Evolutionary conservation across 2,329 filamentous ascomycete species (phyloP).

Genomic region (Aspergillus puulaauensis): DNA sequence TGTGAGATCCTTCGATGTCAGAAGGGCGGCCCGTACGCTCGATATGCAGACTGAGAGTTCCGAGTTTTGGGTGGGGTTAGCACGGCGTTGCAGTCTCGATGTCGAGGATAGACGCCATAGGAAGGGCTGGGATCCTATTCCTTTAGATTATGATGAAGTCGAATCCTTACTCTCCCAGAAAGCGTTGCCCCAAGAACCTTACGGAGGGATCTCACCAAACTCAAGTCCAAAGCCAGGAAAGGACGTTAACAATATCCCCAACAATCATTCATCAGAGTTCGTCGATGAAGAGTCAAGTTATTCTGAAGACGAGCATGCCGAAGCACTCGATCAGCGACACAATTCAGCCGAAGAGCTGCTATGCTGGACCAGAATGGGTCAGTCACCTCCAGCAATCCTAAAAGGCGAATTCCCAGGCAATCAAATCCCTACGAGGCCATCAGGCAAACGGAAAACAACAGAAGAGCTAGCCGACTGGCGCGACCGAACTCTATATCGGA

Average conservation of each 20-base stretch:
- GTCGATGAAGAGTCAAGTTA: slow-evolving; percentile 21
- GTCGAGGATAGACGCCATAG: slow-evolving; percentile 45
- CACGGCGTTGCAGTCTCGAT: slow-evolving; percentile 53
- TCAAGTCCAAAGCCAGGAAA: background rate
- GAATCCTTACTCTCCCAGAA: slow-evolving; percentile 38
- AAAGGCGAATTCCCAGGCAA: slow-evolving; percentile 23
- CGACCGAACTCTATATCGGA: slow-evolving; percentile 44
- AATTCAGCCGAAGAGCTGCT: slow-evolving; percentile 46
- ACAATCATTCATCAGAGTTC: background rate
- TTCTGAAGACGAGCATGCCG: slow-evolving; percentile 45
- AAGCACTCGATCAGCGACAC: slow-evolving; percentile 48
- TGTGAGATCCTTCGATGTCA: slow-evolving; percentile 52
- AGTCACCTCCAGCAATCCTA: slow-evolving; percentile 19
- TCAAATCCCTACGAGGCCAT: slow-evolving; percentile 19
- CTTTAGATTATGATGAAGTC: slow-evolving; percentile 43
- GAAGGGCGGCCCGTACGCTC: slow-evolving; percentile 55
- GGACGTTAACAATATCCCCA: background rate
- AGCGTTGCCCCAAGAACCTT: slow-evolving; percentile 7
- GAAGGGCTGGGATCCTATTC: slow-evolving; percentile 29
- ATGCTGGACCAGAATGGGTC: slow-evolving; percentile 46
- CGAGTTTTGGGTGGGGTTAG: slow-evolving; percentile 53
- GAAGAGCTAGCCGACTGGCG: slow-evolving; percentile 50
- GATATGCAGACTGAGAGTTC: slow-evolving; percentile 48
- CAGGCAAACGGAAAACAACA: slow-evolving; percentile 31
- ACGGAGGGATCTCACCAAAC: slow-evolving; percentile 10